Evolutionary conservation across 345 rosid genomes (phyloP).

Genomic region (Rubroshorea leprosula): DNA sequence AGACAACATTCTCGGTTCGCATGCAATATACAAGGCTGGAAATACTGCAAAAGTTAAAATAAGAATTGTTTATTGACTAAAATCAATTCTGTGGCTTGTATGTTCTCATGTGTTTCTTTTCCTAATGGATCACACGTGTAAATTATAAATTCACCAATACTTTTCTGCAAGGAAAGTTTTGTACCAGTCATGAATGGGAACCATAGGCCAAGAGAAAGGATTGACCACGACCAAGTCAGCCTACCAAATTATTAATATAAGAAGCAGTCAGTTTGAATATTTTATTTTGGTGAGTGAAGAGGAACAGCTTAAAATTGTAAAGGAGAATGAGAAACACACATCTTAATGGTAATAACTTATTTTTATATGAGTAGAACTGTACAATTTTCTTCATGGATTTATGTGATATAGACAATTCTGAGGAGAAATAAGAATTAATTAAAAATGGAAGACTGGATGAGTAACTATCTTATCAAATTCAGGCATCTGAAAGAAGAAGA

Average conservation of each 20-base stretch:
- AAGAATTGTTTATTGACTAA: neutral
- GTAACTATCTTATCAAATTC: neutral
- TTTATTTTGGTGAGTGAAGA: neutral
- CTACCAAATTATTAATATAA: conserved; percentile 25
- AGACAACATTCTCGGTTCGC: conserved; percentile 57
- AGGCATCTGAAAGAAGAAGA: neutral
- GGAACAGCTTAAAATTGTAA: too few relatives aligned
- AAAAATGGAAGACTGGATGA: neutral
- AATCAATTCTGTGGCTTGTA: too few relatives aligned
- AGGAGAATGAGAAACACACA: too few relatives aligned
- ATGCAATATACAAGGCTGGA: conserved; percentile 57
- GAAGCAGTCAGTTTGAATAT: conserved; percentile 7
- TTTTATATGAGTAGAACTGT: too few relatives aligned
- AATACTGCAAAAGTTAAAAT: conserved; percentile 36
- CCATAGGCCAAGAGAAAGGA: conserved; percentile 53
- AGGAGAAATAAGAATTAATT: neutral
- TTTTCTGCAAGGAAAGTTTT: conserved; percentile 1
- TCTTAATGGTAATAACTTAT: too few relatives aligned
- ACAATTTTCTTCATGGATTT: neutral
- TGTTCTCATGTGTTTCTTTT: neutral
- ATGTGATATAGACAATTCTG: neutral
- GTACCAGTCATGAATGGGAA: conserved; percentile 65
- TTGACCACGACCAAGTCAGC: conserved; percentile 60
- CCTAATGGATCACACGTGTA: neutral
- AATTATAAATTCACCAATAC: neutral